phyloP scores from a whole-genome alignment of 495 filamentous ascomycete species.

The Penicillium tannophilum region DNA sequence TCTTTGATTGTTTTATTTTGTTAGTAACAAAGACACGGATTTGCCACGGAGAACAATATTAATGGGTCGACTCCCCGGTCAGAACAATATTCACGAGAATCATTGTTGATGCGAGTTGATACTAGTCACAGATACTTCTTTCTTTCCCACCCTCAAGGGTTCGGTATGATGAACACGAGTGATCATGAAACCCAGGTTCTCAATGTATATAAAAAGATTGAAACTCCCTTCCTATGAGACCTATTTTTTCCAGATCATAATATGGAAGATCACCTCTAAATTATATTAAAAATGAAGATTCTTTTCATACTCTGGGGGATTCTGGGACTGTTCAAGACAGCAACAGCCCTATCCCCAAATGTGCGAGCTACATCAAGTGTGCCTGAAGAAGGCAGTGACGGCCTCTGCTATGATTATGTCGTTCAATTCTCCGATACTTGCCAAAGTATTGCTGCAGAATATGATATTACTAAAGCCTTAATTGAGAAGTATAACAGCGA shows the following conservation, averaged over 20 bases:
- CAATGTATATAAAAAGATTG: background rate
- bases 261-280: background rate
- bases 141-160: background rate
- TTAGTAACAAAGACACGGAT: background rate
- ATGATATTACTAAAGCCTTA: background rate
- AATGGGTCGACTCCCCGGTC: background rate
- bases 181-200: background rate
- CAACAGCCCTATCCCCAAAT: background rate
- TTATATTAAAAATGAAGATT: background rate
- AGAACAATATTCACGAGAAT: background rate
- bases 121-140: background rate
- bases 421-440: constrained; percentile 3
- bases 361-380: background rate
- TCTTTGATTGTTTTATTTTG: background rate
- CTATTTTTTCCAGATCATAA: background rate
- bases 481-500: constrained; percentile 7
- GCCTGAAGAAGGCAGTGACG: background rate
- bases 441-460: constrained; percentile 1
- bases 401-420: constrained; percentile 2
- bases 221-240: background rate
- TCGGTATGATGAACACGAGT: background rate
- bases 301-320: background rate
- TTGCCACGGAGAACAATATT: background rate
- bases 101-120: background rate
- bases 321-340: background rate